Conservation (phyloP, 192 early-diverging fungal species). For the Chytriomyces sp. region DNA sequence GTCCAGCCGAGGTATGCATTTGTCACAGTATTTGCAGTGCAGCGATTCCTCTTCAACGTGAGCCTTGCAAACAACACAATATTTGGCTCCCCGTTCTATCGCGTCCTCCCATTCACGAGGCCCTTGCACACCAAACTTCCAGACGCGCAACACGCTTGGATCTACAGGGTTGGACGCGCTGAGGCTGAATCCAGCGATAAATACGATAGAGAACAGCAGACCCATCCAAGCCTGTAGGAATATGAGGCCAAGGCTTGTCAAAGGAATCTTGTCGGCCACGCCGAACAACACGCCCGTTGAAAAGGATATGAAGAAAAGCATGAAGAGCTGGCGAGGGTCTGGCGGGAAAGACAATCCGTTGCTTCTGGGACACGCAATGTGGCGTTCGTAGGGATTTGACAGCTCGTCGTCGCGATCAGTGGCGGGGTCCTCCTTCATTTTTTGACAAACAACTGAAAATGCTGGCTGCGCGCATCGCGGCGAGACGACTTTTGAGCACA, state of each 20-base stretch:
- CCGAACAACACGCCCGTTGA: neutral
- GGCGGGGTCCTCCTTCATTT: neutral
- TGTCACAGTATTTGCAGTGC: conserved; percentile 57
- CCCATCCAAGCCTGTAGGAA: neutral
- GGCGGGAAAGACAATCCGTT: conserved; percentile 7
- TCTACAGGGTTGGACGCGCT: conserved; percentile 37
- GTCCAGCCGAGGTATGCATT: conserved; percentile 51
- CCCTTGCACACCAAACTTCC: neutral
- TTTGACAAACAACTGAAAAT: conserved; percentile 1
- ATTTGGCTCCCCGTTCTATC: neutral
- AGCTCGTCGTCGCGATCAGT: neutral
- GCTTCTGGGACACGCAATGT: neutral
- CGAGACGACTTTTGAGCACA: conserved; percentile 6
- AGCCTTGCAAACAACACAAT: conserved; percentile 11
- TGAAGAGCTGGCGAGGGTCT: neutral
- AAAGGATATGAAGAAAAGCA: neutral
- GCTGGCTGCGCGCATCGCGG: neutral
- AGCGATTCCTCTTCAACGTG: conserved; percentile 33
- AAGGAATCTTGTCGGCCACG: neutral
- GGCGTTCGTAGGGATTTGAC: neutral
- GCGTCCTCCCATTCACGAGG: neutral
- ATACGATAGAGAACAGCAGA: neutral
- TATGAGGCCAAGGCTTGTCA: neutral
- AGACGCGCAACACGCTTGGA: neutral
- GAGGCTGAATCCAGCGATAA: conserved; percentile 13